Percentiles rank a stretch among this genome's conserved stretches.
Conservation (phyloP, 768 basidiomycete species). For the Mycena vitilis region DNA sequence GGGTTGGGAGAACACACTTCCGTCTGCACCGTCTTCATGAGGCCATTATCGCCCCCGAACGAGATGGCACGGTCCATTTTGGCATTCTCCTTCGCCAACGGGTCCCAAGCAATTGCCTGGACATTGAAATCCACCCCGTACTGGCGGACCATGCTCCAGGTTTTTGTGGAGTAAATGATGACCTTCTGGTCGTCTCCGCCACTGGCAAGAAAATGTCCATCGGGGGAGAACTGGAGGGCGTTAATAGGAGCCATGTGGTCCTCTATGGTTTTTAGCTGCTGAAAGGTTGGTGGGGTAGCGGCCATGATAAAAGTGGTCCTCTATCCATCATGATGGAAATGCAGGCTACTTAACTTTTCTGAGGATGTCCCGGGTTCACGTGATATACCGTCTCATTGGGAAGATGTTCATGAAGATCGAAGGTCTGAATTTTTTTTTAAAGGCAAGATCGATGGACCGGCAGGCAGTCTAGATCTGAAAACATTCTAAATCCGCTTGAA, state of each 20-base stretch:
- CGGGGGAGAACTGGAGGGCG: slow-evolving; percentile 9
- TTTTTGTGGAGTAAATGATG: not conserved
- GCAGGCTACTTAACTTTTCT: too few relatives aligned
- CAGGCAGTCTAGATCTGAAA: too few relatives aligned
- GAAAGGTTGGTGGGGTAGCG: not conserved
- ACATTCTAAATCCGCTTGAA: too few relatives aligned
- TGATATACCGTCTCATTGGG: too few relatives aligned
- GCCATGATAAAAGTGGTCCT: not conserved
- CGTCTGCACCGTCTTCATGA: not conserved
- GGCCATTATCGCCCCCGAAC: not conserved
- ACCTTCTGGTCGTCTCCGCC: not conserved
- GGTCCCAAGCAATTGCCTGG: not conserved
- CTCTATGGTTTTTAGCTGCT: not conserved
- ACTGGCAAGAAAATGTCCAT: slow-evolving; percentile 4
- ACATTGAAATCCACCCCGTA: not conserved
- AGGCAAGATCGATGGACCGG: too few relatives aligned
- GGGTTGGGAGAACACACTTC: too few relatives aligned
- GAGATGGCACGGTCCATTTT: not conserved
- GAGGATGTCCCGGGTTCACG: too few relatives aligned
- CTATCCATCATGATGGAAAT: too few relatives aligned
- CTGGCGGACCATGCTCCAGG: not conserved
- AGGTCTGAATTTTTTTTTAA: too few relatives aligned
- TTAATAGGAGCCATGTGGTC: not conserved
- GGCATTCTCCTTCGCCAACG: too few relatives aligned
- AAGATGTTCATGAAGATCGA: too few relatives aligned